These are phyloP conservation scores for Poa annua DNA, from an alignment of 176 grass and related monocot genomes.

Conservation along the genomic window DNA sequence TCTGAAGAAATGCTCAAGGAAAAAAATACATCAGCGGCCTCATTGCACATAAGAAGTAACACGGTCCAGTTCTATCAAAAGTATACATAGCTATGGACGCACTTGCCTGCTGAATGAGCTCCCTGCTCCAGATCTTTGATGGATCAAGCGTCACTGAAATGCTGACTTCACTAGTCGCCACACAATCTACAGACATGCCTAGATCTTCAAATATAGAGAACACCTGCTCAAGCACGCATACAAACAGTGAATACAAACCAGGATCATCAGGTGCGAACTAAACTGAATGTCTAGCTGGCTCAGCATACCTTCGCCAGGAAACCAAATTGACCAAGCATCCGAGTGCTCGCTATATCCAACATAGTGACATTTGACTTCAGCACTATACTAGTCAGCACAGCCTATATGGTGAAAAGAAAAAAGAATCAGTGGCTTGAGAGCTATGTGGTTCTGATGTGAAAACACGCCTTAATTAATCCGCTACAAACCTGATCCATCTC, in stretches of 20 bases:
- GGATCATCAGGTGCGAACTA: neutral
- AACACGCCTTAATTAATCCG: conserved; percentile 10
- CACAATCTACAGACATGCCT: conserved; percentile 91
- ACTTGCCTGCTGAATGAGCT: conserved; percentile 83
- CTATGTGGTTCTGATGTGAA: neutral
- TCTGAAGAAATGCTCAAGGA: neutral
- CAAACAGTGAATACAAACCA: conserved; percentile 1
- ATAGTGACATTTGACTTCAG: conserved; percentile 97
- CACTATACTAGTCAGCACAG: conserved; percentile 91
- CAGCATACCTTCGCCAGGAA: conserved; percentile 81
- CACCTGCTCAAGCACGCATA: conserved; percentile 53
- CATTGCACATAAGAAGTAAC: neutral
- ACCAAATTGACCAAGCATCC: conserved; percentile 97
- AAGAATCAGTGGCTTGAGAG: conserved; percentile 7
- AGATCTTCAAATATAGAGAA: conserved; percentile 97
- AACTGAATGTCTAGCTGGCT: conserved; percentile 10
- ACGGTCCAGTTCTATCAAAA: neutral
- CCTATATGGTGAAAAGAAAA: conserved; percentile 44
- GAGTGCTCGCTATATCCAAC: conserved; percentile 93
- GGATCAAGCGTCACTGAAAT: conserved; percentile 92
- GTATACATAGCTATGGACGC: conserved; percentile 3
- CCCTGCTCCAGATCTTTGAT: conserved; percentile 82
- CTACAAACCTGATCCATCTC: conserved; percentile 79
- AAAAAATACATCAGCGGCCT: neutral
- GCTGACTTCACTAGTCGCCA: conserved; percentile 97